A percentile compares a stretch with the other conserved stretches of the same genome.
Conservation (phyloP, 495 filamentous ascomycete species). For the Penicillium macrosclerotiorum region DNA sequence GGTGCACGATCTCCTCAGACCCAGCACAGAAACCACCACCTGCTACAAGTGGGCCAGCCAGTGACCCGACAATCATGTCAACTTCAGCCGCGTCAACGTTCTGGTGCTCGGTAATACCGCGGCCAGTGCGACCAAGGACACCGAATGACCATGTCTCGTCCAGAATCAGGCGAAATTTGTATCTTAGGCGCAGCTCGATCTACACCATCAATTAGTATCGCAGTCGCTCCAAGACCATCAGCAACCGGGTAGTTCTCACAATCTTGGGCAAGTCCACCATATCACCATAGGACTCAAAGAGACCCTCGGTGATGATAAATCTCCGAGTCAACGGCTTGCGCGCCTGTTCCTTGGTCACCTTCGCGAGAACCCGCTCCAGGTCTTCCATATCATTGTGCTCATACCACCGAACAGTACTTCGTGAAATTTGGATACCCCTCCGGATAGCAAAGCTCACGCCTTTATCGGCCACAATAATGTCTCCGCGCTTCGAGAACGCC, state of each 20-base stretch:
- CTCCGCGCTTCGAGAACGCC: slow-evolving; percentile 92
- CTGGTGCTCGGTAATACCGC: slow-evolving; percentile 90
- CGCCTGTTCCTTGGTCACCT: slow-evolving; percentile 81
- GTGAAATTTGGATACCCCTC: slow-evolving; percentile 88
- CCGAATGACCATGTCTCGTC: slow-evolving; percentile 98
- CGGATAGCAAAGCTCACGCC: slow-evolving; percentile 92
- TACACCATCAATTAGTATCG: slow-evolving; percentile 24
- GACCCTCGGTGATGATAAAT: slow-evolving; percentile 94
- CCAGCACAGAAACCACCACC: slow-evolving; percentile 96
- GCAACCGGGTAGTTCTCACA: slow-evolving; percentile 46
- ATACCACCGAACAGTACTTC: slow-evolving; percentile 89
- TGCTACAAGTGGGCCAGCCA: slow-evolving; percentile 85
- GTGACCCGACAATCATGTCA: slow-evolving; percentile 93
- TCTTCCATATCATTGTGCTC: slow-evolving; percentile 96
- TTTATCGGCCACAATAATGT: slow-evolving; percentile 97
- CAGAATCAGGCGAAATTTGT: slow-evolving; percentile 96
- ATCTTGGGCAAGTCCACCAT: slow-evolving; percentile 80
- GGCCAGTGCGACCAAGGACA: slow-evolving; percentile 83
- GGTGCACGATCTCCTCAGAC: slow-evolving; percentile 83
- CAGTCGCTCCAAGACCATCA: background rate
- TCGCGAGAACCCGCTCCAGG: slow-evolving; percentile 79
- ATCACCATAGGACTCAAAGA: slow-evolving; percentile 91
- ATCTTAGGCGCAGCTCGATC: slow-evolving; percentile 87
- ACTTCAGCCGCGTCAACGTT: slow-evolving; percentile 88
- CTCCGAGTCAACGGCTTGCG: slow-evolving; percentile 85